Evolutionary conservation across 768 basidiomycete species (phyloP).

Genomic region (Leucocoprinus leucothites): DNA sequence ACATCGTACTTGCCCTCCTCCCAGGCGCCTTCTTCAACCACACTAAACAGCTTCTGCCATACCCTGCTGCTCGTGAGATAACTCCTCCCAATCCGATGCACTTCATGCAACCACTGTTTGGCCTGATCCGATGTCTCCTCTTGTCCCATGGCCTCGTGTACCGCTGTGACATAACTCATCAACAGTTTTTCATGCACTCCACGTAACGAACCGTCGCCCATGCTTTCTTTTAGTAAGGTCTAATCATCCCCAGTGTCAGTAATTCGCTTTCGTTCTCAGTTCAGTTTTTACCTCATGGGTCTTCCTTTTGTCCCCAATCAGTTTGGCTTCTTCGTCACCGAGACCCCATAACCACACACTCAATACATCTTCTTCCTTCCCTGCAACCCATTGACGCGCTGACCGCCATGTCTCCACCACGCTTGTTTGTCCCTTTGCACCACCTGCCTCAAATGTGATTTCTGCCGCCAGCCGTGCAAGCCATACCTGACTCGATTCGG

Average conservation of each 20-base stretch:
- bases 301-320: conserved; percentile 17
- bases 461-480: conserved; percentile 48
- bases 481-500: conserved; percentile 46
- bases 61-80: conserved; percentile 42
- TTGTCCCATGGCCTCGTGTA: conserved; percentile 20
- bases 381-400: conserved; percentile 36
- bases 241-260: conserved; percentile 20
- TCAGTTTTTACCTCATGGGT: conserved; percentile 31
- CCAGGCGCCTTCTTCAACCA: conserved; percentile 22
- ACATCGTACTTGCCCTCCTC: conserved; percentile 22
- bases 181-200: conserved; percentile 46
- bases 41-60: conserved; percentile 41
- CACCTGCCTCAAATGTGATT: conserved; percentile 17
- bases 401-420: conserved; percentile 37
- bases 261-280: conserved; percentile 5
- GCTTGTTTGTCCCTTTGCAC: conserved; percentile 21
- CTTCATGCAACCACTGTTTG: conserved; percentile 21
- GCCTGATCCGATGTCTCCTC: conserved; percentile 28
- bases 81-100: conserved; percentile 37
- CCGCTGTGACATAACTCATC: conserved; percentile 38
- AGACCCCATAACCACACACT: conserved; percentile 59
- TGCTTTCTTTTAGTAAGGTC: conserved; percentile 45
- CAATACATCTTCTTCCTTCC: conserved; percentile 27
- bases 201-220: conserved; percentile 34
- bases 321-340: conserved; percentile 18